Evolutionary conservation across 2,329 filamentous ascomycete species (phyloP).

Genomic region (Xylaria sp.): DNA sequence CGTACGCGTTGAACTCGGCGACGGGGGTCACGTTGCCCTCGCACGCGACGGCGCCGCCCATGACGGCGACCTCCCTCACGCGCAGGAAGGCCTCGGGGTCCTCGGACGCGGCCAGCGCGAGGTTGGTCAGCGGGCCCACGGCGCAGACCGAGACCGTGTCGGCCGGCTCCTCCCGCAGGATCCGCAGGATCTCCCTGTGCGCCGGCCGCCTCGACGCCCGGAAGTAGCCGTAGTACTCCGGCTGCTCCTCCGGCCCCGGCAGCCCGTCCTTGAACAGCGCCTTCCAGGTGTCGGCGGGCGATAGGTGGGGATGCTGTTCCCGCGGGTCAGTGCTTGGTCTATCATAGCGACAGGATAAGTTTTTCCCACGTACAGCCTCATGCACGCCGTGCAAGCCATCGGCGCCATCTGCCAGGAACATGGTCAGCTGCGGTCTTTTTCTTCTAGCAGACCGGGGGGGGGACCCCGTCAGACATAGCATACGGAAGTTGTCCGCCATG

Average conservation of each 20-base stretch:
- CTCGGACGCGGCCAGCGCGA: constrained; percentile 83
- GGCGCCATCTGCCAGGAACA: constrained; percentile 60
- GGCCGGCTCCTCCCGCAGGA: constrained; percentile 78
- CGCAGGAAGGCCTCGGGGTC: constrained; percentile 88
- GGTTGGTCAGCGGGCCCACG: constrained; percentile 89
- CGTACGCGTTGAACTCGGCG: constrained; percentile 94
- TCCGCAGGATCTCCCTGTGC: constrained; percentile 85
- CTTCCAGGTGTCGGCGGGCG: constrained; percentile 74
- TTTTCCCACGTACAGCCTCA: constrained; percentile 47
- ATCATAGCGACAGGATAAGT: background rate
- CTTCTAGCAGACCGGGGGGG: no score
- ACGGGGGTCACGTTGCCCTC: constrained; percentile 84
- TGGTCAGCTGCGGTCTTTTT: constrained; percentile 11
- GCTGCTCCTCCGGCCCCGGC: constrained; percentile 39
- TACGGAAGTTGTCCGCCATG: constrained; percentile 86
- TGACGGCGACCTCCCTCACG: constrained; percentile 89
- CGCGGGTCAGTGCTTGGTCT: constrained; percentile 7
- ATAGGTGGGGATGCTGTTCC: constrained; percentile 69
- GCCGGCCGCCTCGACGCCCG: constrained; percentile 73
- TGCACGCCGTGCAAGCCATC: constrained; percentile 81
- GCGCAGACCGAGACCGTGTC: constrained; percentile 89
- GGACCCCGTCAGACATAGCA: constrained; percentile 36
- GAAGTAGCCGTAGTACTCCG: constrained; percentile 64
- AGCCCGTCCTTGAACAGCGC: constrained; percentile 60
- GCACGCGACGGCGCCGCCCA: constrained; percentile 84